These are phyloP conservation scores for Letharia columbiana DNA, from an alignment of 495 filamentous ascomycete genomes.

Conservation along the genomic window DNA sequence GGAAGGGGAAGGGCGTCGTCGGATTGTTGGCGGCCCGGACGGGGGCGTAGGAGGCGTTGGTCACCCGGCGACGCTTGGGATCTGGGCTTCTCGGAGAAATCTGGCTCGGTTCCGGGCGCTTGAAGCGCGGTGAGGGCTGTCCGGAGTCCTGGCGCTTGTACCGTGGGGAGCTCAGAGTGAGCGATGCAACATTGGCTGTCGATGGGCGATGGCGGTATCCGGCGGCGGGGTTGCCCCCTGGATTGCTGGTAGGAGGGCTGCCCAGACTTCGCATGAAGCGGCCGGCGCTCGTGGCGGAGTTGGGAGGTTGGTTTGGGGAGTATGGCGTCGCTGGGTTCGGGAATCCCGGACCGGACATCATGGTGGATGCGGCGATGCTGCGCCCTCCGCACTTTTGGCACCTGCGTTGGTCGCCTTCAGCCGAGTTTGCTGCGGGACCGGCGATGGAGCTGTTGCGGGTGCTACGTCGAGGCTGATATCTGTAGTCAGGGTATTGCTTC, in stretches of 20 bases:
- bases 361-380: constrained; percentile 23
- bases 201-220: constrained; percentile 11
- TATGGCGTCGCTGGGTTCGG: constrained; percentile 38
- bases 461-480: constrained; percentile 82
- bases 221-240: neutral
- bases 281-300: constrained; percentile 16
- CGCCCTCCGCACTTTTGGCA: constrained; percentile 36
- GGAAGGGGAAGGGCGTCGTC: constrained; percentile 22
- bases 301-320: constrained; percentile 15
- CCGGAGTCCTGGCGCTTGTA: constrained; percentile 16
- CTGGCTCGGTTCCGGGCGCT: constrained; percentile 14
- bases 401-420: constrained; percentile 36
- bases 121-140: constrained; percentile 18
- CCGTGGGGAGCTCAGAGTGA: constrained; percentile 9
- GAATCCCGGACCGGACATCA: constrained; percentile 13
- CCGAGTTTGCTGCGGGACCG: constrained; percentile 29
- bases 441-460: constrained; percentile 37
- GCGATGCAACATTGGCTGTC: constrained; percentile 9
- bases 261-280: constrained; percentile 18
- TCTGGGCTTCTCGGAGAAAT: constrained; percentile 16
- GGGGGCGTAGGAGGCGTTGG: constrained; percentile 13
- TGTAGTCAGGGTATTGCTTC: constrained; percentile 84
- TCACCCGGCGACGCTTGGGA: constrained; percentile 20
- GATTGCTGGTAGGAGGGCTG: constrained; percentile 17
- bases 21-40: constrained; percentile 20